Percentiles rank a stretch among this genome's conserved stretches.
Conservation (phyloP, 352 stramenopile genomes). For the Globisporangium nunn region DNA sequence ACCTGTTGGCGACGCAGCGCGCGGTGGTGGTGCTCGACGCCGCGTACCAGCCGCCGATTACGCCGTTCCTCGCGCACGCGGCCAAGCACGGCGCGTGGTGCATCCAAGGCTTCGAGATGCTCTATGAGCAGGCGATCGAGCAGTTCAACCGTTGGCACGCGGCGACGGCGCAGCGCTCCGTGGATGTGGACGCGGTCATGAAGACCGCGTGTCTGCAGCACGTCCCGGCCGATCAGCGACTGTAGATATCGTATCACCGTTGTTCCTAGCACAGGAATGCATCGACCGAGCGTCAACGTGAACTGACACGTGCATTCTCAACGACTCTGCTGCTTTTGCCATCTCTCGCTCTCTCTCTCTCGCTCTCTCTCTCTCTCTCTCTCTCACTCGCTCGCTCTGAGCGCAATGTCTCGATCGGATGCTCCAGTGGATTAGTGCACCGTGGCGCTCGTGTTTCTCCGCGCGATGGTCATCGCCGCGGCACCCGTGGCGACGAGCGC, state of each 20-base stretch:
- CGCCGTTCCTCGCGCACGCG: conserved; percentile 89
- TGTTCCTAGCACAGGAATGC: too few relatives aligned
- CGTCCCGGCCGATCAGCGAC: conserved; percentile 47
- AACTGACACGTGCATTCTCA: background rate
- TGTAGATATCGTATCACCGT: conserved; percentile 11
- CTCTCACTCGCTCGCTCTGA: too few relatives aligned
- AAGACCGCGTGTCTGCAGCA: conserved; percentile 45
- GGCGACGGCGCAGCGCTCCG: conserved; percentile 31
- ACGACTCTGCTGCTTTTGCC: background rate
- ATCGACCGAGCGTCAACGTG: background rate
- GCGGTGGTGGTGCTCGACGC: conserved; percentile 92
- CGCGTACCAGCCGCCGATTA: conserved; percentile 96
- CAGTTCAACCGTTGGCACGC: conserved; percentile 94
- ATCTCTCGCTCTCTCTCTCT: too few relatives aligned
- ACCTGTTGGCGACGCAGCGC: conserved; percentile 29
- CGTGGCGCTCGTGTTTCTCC: conserved; percentile 20
- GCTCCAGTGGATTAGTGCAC: background rate
- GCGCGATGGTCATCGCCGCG: conserved; percentile 35
- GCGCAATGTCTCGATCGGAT: background rate
- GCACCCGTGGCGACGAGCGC: conserved; percentile 36
- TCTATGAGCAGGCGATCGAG: conserved; percentile 96
- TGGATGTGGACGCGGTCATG: conserved; percentile 48
- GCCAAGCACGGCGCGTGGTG: conserved; percentile 72
- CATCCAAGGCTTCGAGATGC: conserved; percentile 97
- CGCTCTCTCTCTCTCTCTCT: too few relatives aligned